Percentiles rank a stretch among this genome's conserved stretches.
phyloP scores from a whole-genome alignment of 768 basidiomycete species.

The Podaxis sp. region DNA sequence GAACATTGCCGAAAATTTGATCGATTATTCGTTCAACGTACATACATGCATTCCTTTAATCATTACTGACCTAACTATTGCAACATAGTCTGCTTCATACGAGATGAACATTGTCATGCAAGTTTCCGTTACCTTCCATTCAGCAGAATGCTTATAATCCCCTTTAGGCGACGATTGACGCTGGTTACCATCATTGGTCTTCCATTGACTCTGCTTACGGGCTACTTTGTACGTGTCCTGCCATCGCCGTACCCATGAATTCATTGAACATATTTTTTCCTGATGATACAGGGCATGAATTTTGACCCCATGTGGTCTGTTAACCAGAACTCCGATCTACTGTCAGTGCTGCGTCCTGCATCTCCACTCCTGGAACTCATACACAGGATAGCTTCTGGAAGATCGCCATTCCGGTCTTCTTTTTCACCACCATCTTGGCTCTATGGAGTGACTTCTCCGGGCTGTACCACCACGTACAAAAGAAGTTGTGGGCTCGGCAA shows the following conservation, averaged over 20 bases:
- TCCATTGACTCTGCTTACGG: conserved; percentile 66
- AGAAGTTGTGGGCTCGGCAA: conserved; percentile 28
- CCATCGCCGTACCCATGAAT: background rate
- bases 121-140: conserved; percentile 15
- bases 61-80: background rate
- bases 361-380: background rate
- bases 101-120: conserved; percentile 77
- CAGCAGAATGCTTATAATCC: background rate
- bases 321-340: conserved; percentile 40
- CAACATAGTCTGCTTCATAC: conserved; percentile 60
- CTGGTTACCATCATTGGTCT: conserved; percentile 70
- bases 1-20: conserved; percentile 67
- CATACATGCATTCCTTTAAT: conserved; percentile 20
- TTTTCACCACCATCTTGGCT: conserved; percentile 50
- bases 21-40: conserved; percentile 75
- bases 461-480: conserved; percentile 44
- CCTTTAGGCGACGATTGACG: conserved; percentile 57
- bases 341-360: conserved; percentile 32
- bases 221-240: conserved; percentile 48
- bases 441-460: conserved; percentile 47
- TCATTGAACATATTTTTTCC: background rate
- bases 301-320: conserved; percentile 52
- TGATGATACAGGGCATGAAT: conserved; percentile 58
- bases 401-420: conserved; percentile 60
- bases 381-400: conserved; percentile 55